Evolutionary conservation across 1,139 yeast genomes (phyloP).

Genomic region (Yamadazyma conglobata): DNA sequence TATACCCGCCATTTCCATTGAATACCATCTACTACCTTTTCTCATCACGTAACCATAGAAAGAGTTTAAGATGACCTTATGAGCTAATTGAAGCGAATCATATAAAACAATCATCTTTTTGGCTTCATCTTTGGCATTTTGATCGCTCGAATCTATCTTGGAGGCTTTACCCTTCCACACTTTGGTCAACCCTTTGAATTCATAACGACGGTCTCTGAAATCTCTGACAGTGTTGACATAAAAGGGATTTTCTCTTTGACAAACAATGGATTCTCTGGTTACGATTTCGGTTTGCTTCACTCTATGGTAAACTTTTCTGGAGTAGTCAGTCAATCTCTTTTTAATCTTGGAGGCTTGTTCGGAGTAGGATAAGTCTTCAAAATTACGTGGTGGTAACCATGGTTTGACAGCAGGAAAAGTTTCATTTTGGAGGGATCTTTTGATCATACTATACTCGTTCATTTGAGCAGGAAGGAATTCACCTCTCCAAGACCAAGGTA

Average conservation of each 20-base stretch:
- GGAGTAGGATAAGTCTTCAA: constrained; percentile 69
- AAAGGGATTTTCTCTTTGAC: constrained; percentile 97
- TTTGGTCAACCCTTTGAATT: constrained; percentile 89
- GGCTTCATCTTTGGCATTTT: constrained; percentile 73
- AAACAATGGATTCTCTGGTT: constrained; percentile 88
- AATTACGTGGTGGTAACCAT: constrained; percentile 54
- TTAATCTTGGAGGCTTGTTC: constrained; percentile 79
- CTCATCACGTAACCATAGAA: constrained; percentile 99
- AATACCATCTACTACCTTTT: constrained; percentile 98
- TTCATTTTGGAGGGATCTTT: constrained; percentile 78
- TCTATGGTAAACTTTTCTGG: constrained; percentile 80
- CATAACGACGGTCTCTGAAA: constrained; percentile 95
- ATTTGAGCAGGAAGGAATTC: constrained; percentile 88
- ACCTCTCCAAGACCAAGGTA: constrained; percentile 99
- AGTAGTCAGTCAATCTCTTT: constrained; percentile 79
- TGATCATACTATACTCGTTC: constrained; percentile 89
- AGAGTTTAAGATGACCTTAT: constrained; percentile 92
- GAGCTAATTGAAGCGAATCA: constrained; percentile 94
- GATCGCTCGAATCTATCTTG: constrained; percentile 50
- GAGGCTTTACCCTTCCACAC: constrained; percentile 86
- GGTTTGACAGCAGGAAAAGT: constrained; percentile 64
- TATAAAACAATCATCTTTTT: constrained; percentile 89
- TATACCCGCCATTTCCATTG: constrained; percentile 99
- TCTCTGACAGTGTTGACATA: constrained; percentile 92
- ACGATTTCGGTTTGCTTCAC: constrained; percentile 79